Base-by-base conservation (phyloP, 2,329 filamentous ascomycete genomes). In the Epichloe elymi region DNA sequence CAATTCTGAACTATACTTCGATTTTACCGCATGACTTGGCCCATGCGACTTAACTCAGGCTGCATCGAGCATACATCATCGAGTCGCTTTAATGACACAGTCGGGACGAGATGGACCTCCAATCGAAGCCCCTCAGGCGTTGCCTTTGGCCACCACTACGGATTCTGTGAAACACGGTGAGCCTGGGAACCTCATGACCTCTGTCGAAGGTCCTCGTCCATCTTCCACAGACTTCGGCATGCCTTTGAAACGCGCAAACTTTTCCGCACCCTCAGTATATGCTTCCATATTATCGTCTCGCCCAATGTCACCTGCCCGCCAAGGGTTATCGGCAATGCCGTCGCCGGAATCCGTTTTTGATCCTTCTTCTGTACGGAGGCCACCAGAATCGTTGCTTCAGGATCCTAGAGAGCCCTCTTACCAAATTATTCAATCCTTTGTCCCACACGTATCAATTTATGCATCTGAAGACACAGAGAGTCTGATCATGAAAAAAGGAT, bases 401-500 rank as follows among this genome's bases (percentile, higher is more conserved):
- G 70, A 66, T 52, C 73, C 74, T 1, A 70, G 72, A 11, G 78
- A 82, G 52, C 78, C 79, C 35, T 65, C 80, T 20, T 76, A 75
- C 56, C 71, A 95, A 47, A 83, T 97, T 42, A 74, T 94, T 50
- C 83, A 84, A 53, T 85, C 89, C 2, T 95, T 95, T 64, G 87
- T 91, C 14, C 94, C 93, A 1, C 86, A 93, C 56, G 81, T 98
- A 44, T 87, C 86, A 6, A 80, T 98, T 30, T 85, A 90, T 58
- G 80, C 88, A n/a, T 95, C 91, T 14, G 72, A 78, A 15, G 91
- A 97, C 63, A 93, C 88, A 1, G 86, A 96, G 62, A 78, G 83
- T 52, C 69, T 98, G 53, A 76, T 89, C 50, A 76, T 74, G 53
- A 82, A 85, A 56, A 98, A 98, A 68, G 94, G 94, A 0, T 87